These are phyloP conservation scores for Floccularia luteovirens DNA, from an alignment of 768 basidiomycete genomes.

Conservation along the genomic window DNA sequence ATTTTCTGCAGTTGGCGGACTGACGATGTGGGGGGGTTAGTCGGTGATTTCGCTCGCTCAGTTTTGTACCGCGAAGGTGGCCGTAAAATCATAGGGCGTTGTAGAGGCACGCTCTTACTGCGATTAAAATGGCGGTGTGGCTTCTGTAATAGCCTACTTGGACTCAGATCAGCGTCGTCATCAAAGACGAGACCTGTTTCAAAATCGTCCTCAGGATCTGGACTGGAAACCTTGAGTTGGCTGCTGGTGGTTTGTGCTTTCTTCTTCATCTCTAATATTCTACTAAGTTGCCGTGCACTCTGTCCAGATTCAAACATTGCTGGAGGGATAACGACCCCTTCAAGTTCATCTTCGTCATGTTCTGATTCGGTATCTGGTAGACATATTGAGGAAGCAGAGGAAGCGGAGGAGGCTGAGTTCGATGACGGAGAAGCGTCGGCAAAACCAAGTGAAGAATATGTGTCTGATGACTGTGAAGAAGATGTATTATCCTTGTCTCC, in stretches of 20 bases:
- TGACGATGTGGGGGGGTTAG: slow-evolving; percentile 64
- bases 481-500: slow-evolving; percentile 76
- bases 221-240: slow-evolving; percentile 39
- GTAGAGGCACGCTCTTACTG: slow-evolving; percentile 54
- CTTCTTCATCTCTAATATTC: slow-evolving; percentile 48
- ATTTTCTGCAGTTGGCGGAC: slow-evolving; percentile 61
- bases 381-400: slow-evolving; percentile 57
- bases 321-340: slow-evolving; percentile 73
- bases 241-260: slow-evolving; percentile 34
- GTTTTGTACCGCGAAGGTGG: slow-evolving; percentile 56
- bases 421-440: slow-evolving; percentile 66
- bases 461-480: slow-evolving; percentile 83
- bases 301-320: slow-evolving; percentile 70
- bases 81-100: slow-evolving; percentile 40
- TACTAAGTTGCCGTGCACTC: slow-evolving; percentile 40
- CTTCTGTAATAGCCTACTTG: slow-evolving; percentile 56
- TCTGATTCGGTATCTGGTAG: slow-evolving; percentile 71
- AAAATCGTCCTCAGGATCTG: slow-evolving; percentile 79
- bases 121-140: slow-evolving; percentile 38
- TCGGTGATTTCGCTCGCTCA: slow-evolving; percentile 68
- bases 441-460: slow-evolving; percentile 75
- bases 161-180: slow-evolving; percentile 77
- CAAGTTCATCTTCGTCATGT: slow-evolving; percentile 63
- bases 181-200: slow-evolving; percentile 80
- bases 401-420: slow-evolving; percentile 59